These are phyloP conservation scores for Astrothelium macrocarpum DNA, from an alignment of 495 filamentous ascomycete species.

Conservation along the genomic window DNA sequence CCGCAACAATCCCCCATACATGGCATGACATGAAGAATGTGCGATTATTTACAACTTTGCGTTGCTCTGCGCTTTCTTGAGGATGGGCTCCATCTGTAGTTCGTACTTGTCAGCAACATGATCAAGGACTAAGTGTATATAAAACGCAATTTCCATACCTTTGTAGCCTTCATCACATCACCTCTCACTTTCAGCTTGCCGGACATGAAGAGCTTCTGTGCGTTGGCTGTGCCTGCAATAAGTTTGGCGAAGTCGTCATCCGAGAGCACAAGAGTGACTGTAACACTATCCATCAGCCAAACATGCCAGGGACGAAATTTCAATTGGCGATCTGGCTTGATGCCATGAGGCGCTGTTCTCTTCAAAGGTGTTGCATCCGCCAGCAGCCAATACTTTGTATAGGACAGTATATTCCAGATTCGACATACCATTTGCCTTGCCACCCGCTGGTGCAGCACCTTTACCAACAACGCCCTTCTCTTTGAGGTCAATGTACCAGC, in stretches of 20 bases:
- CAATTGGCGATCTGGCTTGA: too few species aligned
- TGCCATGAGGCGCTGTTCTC: too few species aligned
- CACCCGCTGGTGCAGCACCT: slow-evolving; percentile 54
- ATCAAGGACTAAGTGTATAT: not conserved
- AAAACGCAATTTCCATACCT: slow-evolving; percentile 26
- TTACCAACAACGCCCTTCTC: slow-evolving; percentile 72
- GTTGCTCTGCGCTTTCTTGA: slow-evolving; percentile 81
- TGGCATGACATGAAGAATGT: not conserved
- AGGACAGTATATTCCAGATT: not conserved
- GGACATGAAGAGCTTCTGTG: slow-evolving; percentile 90
- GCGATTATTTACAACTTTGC: slow-evolving; percentile 57
- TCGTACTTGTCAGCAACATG: not conserved
- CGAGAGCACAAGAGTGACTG: slow-evolving; percentile 75
- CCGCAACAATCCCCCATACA: not conserved
- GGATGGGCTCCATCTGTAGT: slow-evolving; percentile 65
- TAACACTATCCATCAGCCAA: not conserved
- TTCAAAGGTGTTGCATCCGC: not conserved
- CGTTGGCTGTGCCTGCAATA: slow-evolving; percentile 80
- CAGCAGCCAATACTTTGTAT: not conserved
- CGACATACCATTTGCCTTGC: slow-evolving; percentile 69
- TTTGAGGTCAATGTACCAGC: slow-evolving; percentile 95
- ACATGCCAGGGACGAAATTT: not conserved
- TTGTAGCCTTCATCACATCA: slow-evolving; percentile 97
- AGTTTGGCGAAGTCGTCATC: slow-evolving; percentile 80
- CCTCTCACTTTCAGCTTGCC: slow-evolving; percentile 98